Percentiles rank a stretch among this genome's conserved stretches.
phyloP scores from a whole-genome alignment of 495 filamentous ascomycete genomes.

The Bacidia gigantensis region DNA sequence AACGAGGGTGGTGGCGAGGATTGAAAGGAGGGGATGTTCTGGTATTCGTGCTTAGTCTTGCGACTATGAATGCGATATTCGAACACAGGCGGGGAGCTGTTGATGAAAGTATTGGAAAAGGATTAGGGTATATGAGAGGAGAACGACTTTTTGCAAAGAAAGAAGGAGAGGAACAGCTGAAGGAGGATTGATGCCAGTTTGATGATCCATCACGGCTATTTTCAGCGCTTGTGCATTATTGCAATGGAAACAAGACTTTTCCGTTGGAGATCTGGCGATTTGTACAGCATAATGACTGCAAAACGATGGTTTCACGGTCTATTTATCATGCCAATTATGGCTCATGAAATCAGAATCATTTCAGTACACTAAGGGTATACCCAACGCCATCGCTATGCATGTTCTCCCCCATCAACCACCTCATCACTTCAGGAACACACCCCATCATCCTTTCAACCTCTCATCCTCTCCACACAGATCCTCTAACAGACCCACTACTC shows the following conservation, averaged over 20 bases:
- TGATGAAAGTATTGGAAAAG: slow-evolving; percentile 52
- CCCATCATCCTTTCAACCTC: no score
- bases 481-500: slow-evolving; percentile 48
- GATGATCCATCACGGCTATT: neutral
- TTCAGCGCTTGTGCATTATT: no score
- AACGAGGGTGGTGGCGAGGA: slow-evolving; percentile 70
- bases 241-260: no score
- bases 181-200: slow-evolving; percentile 18
- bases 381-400: slow-evolving; percentile 6
- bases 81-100: slow-evolving; percentile 56
- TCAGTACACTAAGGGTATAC: neutral
- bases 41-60: slow-evolving; percentile 65
- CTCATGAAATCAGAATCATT: no score
- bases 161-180: slow-evolving; percentile 23
- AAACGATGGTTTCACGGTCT: no score
- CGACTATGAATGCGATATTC: slow-evolving; percentile 63
- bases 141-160: slow-evolving; percentile 45
- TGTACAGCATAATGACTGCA: no score
- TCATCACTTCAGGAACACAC: neutral
- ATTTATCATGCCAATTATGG: no score
- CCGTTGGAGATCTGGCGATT: no score
- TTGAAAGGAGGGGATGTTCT: slow-evolving; percentile 69
- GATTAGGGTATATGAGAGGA: slow-evolving; percentile 59
- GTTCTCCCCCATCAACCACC: neutral
- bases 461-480: slow-evolving; percentile 40